Evolutionary conservation across 139 green algal genomes (phyloP).

Genomic region (Dunaliella sp.): DNA sequence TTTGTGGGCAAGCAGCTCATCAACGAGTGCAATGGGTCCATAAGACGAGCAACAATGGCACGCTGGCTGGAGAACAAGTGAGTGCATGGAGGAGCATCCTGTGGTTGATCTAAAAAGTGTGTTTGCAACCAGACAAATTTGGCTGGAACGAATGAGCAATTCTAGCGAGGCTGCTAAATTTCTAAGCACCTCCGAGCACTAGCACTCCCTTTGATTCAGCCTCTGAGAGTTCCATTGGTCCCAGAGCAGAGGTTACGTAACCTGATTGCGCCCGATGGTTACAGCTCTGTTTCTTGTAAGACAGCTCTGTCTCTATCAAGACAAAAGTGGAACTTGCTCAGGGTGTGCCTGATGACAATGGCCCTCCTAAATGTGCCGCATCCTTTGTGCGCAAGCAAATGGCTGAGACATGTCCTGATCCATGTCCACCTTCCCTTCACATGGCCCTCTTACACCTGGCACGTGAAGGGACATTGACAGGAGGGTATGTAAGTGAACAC

Average conservation of each 20-base stretch:
- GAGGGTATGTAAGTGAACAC: not conserved
- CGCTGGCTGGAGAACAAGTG: constrained; percentile 72
- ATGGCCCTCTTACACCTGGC: not conserved
- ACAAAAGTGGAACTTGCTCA: too few species aligned
- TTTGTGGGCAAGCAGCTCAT: not conserved
- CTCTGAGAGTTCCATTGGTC: not conserved
- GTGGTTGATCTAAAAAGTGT: not conserved
- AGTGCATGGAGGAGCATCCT: not conserved
- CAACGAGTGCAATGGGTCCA: constrained; percentile 24
- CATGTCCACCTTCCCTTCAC: too few species aligned
- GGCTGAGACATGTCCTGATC: too few species aligned
- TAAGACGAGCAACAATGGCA: constrained; percentile 31
- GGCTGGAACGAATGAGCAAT: not conserved
- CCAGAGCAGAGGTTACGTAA: not conserved
- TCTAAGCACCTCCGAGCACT: not conserved
- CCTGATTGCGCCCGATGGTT: not conserved
- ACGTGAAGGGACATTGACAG: too few species aligned
- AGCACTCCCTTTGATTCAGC: not conserved
- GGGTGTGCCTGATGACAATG: too few species aligned
- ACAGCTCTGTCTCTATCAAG: not conserved
- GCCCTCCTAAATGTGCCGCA: too few species aligned
- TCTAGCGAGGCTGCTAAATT: not conserved
- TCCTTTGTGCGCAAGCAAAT: too few species aligned
- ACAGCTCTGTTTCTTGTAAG: not conserved
- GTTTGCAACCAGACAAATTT: not conserved